A percentile compares a stretch with the other conserved stretches of the same genome.
Evolutionary conservation across 106 monocot species (phyloP).

Genomic region (Gastrodia elata): DNA sequence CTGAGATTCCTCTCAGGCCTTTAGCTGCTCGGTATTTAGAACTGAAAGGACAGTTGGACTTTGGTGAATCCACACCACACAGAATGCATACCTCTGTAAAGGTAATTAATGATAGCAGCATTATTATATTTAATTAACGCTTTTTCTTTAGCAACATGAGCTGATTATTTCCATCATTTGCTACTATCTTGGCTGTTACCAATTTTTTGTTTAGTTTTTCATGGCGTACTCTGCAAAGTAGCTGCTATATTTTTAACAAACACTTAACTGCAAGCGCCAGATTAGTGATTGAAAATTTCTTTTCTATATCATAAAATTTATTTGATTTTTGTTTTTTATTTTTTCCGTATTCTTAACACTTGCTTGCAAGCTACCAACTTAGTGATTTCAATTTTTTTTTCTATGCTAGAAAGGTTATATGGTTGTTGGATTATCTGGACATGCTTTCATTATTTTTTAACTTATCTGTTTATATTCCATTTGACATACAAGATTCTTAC

Average conservation of each 20-base stretch:
- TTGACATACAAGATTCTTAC: background rate
- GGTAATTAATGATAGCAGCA: conserved; percentile 58
- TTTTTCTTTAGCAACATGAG: background rate
- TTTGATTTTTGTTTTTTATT: too few relatives aligned
- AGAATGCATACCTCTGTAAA: conserved; percentile 53
- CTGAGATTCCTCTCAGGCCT: conserved; percentile 44
- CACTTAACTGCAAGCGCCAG: too few relatives aligned
- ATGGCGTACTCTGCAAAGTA: background rate
- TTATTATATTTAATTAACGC: background rate
- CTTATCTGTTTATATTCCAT: background rate
- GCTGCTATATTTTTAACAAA: too few relatives aligned
- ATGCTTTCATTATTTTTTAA: background rate
- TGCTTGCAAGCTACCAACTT: background rate
- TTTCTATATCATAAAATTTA: too few relatives aligned
- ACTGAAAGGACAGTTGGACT: conserved; percentile 34
- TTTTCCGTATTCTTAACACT: background rate
- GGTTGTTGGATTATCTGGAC: background rate
- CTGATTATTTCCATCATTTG: background rate
- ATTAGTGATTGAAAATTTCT: too few relatives aligned
- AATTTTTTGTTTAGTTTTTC: background rate
- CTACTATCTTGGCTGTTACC: background rate
- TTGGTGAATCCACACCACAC: conserved; percentile 34
- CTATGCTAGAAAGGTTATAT: background rate
- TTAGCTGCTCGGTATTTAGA: conserved; percentile 45
- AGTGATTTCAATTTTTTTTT: background rate